Base-by-base conservation (phyloP, 805 yeast species). In the Saturnispora bothae region DNA sequence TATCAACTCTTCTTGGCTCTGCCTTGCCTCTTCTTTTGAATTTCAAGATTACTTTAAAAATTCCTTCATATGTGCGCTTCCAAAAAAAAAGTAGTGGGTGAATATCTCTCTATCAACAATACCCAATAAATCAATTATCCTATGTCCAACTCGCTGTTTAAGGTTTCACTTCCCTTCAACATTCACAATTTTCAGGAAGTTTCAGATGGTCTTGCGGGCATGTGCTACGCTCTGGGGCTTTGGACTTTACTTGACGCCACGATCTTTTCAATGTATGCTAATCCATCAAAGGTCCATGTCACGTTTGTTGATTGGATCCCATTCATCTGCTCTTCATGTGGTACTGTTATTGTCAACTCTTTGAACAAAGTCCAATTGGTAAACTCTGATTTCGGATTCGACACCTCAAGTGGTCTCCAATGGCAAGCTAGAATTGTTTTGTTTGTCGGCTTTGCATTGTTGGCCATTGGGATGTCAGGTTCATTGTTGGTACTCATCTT, bases 291-390 rank as follows among this genome's bases (percentile, higher is more conserved):
- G 31, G 84, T 86, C 5, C 96, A 89, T 56, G 84, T 92, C 21
- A 77, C 89, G 4, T 83, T 89, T 53, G 79, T 84, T 29, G 98
- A 89, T 61, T 89, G 98, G 98, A 75, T 92, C 36, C 98, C 98
- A 4, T 76, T 83, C 46, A 70, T 89, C 21, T 82, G 96, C 48
- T 78, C 94, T 5, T 75, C 94, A 0, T 57, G 86, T 26, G 98
- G 98, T 2, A 88, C 88, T 84, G 63, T 88, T 31, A 78, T 86
- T 40, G 76, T 81, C 45, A 81, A 79, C 48, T 69, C 80, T 22
- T 78, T 81, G 30, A 88, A 80, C 48, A 80, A 80, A 54, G 63
- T 76, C 29, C 73, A 49, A 51, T 53, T 48, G 63, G 59, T 48
- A 47, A 56, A 46, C 15, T 40, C 48, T 7, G 39, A 42, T 22